A percentile compares a stretch with the other conserved stretches of the same genome.
phyloP scores from a whole-genome alignment of 2,329 filamentous ascomycete genomes.

The Arthrobotrys conoides region DNA sequence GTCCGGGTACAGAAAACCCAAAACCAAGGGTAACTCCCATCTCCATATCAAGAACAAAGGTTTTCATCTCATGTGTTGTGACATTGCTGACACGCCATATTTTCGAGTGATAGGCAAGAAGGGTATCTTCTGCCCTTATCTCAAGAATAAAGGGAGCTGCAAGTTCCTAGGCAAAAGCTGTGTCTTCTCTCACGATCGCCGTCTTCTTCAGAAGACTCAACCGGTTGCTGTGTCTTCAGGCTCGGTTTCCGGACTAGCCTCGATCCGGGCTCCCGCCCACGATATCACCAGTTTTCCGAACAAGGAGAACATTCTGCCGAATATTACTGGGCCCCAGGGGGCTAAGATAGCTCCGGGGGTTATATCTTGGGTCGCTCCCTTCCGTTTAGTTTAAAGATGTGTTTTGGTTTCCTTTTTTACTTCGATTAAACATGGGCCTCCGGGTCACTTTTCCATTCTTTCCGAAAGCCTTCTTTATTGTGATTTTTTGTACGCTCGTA shows the following conservation, averaged over 20 bases:
- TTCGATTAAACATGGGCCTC: too few species aligned
- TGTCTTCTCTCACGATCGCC: slow-evolving; percentile 20
- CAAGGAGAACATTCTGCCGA: too few species aligned
- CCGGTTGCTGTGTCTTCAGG: neutral
- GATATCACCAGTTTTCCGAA: too few species aligned
- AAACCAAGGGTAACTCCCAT: neutral
- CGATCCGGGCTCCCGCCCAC: neutral
- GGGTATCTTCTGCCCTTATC: slow-evolving; percentile 37
- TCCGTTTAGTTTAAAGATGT: too few species aligned
- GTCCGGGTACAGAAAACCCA: neutral
- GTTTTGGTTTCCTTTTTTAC: too few species aligned
- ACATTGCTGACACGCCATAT: neutral
- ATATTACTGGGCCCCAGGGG: too few species aligned
- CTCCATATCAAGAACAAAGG: too few species aligned
- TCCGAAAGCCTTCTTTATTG: too few species aligned
- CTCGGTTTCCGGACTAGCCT: neutral
- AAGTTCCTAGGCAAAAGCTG: slow-evolving; percentile 26
- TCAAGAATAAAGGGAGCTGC: slow-evolving; percentile 33
- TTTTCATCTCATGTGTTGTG: neutral
- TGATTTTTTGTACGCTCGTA: too few species aligned
- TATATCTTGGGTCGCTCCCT: too few species aligned
- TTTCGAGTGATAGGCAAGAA: slow-evolving; percentile 2
- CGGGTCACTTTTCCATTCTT: too few species aligned
- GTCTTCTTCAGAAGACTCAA: neutral
- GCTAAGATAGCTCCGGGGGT: too few species aligned